Base-by-base conservation (phyloP, 2,329 filamentous ascomycete genomes). In the Pseudogymnoascus sp. region DNA sequence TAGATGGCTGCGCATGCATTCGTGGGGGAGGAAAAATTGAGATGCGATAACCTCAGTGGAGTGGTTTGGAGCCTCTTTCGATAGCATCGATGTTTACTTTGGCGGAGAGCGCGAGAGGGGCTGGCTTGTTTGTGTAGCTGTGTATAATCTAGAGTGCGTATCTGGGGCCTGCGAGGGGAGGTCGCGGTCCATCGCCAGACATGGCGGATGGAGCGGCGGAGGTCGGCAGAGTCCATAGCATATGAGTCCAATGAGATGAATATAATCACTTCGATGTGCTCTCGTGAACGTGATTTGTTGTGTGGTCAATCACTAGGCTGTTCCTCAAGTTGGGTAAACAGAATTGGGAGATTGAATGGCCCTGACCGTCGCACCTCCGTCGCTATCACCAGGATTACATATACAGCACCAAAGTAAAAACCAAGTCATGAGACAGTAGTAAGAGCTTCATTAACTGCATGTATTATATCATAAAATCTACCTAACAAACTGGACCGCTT, bases 201-300 rank as follows among this genome's bases (percentile, higher is more conserved):
- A 14, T 56, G 50, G 28, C 50, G 50, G 28, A 56, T 33, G 50
- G 28, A 28, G 43, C 24, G 43, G 43, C 43, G 8, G 43, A 56
- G 50, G n/a, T 33, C 50, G 26, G 33, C 50, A 33, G 50, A 56
- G n/a, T 33, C 28, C 50, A 22, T 56, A 56, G 50, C 50, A 56
- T 56, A 56, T 56, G 50, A 56, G 50, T 56, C 50, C 50, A 56
- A 56, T 56, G 50, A 56, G 50, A 35, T 56, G 50, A 56, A 56
- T 56, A 56, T 56, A 56, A 56, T 56, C 8, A 56, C 11, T 33
- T 33, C 2, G 11, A 19, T 33, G n/a, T 56, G 28, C 28, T 22
- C 6, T 1, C 8, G 50, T 56, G 50, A 35, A 56, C 10, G 28
- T 56, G 50, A 33, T 35, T 56, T 53, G 8, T 53, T 56, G 7